phyloP scores from a whole-genome alignment of 768 basidiomycete species.

The Lactarius quietus region DNA sequence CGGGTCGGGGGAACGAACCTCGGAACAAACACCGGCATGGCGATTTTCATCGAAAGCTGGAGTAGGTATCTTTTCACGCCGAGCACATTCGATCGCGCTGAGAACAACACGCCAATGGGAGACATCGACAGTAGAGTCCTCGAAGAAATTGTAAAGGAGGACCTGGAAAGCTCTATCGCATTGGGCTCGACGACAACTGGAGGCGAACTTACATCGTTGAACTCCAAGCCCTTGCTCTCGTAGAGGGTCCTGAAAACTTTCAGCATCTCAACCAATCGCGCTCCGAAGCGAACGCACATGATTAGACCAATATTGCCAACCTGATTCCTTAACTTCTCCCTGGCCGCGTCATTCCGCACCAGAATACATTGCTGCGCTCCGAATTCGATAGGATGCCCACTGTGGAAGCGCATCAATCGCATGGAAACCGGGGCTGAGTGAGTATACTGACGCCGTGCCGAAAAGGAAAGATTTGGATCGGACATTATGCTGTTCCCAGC shows the following conservation, averaged over 20 bases:
- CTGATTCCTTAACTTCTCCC: slow-evolving; percentile 27
- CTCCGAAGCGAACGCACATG: slow-evolving; percentile 8
- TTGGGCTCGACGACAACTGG: neutral
- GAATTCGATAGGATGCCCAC: slow-evolving; percentile 30
- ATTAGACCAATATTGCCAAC: slow-evolving; percentile 32
- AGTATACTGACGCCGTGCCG: slow-evolving; percentile 29
- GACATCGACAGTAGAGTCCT: slow-evolving; percentile 47
- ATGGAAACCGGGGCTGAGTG: neutral
- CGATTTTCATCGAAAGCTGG: slow-evolving; percentile 48
- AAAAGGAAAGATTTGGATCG: slow-evolving; percentile 37
- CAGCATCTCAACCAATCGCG: neutral
- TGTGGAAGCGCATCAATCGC: slow-evolving; percentile 11
- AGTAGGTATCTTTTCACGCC: slow-evolving; percentile 29
- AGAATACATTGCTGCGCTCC: slow-evolving; percentile 35
- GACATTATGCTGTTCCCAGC: slow-evolving; percentile 30
- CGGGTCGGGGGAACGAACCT: slow-evolving; percentile 4
- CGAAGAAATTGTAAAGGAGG: slow-evolving; percentile 64
- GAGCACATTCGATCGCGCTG: slow-evolving; percentile 34
- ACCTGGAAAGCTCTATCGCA: slow-evolving; percentile 44
- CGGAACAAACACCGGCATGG: slow-evolving; percentile 37
- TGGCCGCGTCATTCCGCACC: slow-evolving; percentile 34
- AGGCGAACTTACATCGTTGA: slow-evolving; percentile 46
- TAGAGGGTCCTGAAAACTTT: slow-evolving; percentile 41
- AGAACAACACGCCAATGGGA: slow-evolving; percentile 58
- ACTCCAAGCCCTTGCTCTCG: slow-evolving; percentile 65